Conservation (phyloP, 2,329 filamentous ascomycete genomes). For the Arthroderma sp. region DNA sequence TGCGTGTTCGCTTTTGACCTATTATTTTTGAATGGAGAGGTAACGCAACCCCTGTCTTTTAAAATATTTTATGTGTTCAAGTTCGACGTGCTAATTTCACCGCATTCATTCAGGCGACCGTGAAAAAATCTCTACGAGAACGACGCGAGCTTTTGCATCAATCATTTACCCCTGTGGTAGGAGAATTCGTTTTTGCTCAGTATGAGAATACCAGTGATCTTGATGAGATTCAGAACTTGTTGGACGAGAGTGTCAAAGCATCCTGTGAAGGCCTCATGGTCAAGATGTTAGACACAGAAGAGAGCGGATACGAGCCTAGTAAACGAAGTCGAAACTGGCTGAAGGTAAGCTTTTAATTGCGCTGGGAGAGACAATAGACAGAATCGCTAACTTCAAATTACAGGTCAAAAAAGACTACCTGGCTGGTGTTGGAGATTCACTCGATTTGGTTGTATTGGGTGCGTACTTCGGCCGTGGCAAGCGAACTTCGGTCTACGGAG, state of each 20-base stretch:
- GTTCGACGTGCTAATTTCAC: conserved; percentile 13
- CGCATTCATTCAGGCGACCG: conserved; percentile 43
- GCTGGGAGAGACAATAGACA: background rate
- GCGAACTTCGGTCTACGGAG: conserved; percentile 87
- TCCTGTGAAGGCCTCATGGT: conserved; percentile 98
- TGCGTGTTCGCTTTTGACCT: conserved; percentile 96
- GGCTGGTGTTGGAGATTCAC: conserved; percentile 79
- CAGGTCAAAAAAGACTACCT: conserved; percentile 98
- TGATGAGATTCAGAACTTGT: conserved; percentile 80
- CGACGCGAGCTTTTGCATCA: conserved; percentile 60
- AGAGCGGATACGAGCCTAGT: conserved; percentile 90
- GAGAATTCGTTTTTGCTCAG: conserved; percentile 83
- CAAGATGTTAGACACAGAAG: conserved; percentile 90
- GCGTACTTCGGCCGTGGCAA: conserved; percentile 93
- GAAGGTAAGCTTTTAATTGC: conserved; percentile 45
- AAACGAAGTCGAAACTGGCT: conserved; percentile 97
- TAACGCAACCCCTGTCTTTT: conserved; percentile 16
- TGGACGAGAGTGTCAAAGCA: conserved; percentile 90
- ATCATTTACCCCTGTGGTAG: conserved; percentile 66
- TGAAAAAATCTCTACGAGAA: conserved; percentile 75
- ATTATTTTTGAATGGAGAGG: conserved; percentile 81
- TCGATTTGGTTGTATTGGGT: conserved; percentile 89
- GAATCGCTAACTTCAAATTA: conserved; percentile 1
- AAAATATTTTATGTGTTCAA: background rate
- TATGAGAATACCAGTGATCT: conserved; percentile 76